Evolutionary conservation across 192 early-diverging fungal species (phyloP), one percentile per base, ranked within the genome.

Genomic region (Coemansia sp.): DNA sequence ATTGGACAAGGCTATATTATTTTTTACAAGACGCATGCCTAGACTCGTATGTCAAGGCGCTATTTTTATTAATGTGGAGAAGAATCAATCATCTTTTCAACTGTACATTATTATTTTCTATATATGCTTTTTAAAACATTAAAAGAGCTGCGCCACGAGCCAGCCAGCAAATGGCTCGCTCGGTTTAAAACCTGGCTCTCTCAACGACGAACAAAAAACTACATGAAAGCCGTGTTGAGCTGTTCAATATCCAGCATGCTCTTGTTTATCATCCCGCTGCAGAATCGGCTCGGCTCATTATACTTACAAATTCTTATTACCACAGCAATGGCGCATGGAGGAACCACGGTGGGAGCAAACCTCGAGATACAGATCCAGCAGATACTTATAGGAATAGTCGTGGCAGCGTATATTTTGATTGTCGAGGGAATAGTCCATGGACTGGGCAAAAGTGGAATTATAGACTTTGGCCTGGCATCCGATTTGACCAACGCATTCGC

Each of bases 361-460:
- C 60, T 77, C 8, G 75, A 77, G 51, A 37, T 71, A 3, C 75
- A 77, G 63, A 10, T 64, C 3, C 75, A 77, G 55, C 75, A 77
- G 26, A 46, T 77, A 28, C 42, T 61, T 15, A 48, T 77, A 1
- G 58, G 57, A 14, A 20, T 56, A 11, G 17, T 64, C n/a, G 61
- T 64, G 6, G 65, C 66, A 1, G 37, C 25, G 7, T 77, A 77
- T 26, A 68, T 77, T 15, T 34, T 77, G 12, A 23, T 64, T 5
- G 34, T 71, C 26, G 60, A 77, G 20, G 66, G 44, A 5, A 47
- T 65, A 11, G 66, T 77, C 5, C 54, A 58, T 17, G 66, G 53
- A 0, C n/a, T 71, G 23, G 42, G 53, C 4, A 44, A 53, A 7
- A 57, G 14, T n/a, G 20, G n/a, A 3, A 25, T 23, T 11, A 34